These are phyloP conservation scores for Mortierella sp. DNA, from an alignment of 371 early-diverging fungal species.

Conservation along the genomic window DNA sequence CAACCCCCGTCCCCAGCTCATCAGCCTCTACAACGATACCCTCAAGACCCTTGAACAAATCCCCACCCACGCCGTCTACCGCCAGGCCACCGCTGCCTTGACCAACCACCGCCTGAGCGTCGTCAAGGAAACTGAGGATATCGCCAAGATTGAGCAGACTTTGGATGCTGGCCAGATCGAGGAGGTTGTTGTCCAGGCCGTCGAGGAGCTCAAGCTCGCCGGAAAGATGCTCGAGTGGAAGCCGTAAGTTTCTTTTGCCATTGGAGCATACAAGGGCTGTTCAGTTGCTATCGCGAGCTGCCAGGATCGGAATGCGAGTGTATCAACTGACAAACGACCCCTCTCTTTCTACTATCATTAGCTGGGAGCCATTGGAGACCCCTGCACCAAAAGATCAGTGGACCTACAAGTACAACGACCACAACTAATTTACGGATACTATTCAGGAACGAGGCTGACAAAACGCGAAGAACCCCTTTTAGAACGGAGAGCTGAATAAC, in stretches of 20 bases:
- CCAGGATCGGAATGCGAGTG: not conserved
- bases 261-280: not conserved
- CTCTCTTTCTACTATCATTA: constrained; percentile 14
- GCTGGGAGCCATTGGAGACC: constrained; percentile 86
- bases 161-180: constrained; percentile 91
- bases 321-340: not conserved
- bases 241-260: constrained; percentile 65
- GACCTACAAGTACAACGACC: constrained; percentile 69
- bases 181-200: constrained; percentile 90
- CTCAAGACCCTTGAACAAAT: constrained; percentile 78
- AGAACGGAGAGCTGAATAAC: not conserved
- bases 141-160: constrained; percentile 81
- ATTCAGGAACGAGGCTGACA: not conserved
- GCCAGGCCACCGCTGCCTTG: constrained; percentile 86
- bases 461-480: not conserved
- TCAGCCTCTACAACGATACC: constrained; percentile 83
- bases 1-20: constrained; percentile 89
- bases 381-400: constrained; percentile 88
- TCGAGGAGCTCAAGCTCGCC: constrained; percentile 87
- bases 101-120: constrained; percentile 82
- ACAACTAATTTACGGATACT: constrained; percentile 29
- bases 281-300: not conserved
- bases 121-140: constrained; percentile 79
- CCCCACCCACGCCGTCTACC: constrained; percentile 85
- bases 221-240: constrained; percentile 91